Evolutionary conservation across 2,329 filamentous ascomycete genomes (phyloP), one percentile per base, ranked within the genome.

Genomic region (Clonostachys byssicola): DNA sequence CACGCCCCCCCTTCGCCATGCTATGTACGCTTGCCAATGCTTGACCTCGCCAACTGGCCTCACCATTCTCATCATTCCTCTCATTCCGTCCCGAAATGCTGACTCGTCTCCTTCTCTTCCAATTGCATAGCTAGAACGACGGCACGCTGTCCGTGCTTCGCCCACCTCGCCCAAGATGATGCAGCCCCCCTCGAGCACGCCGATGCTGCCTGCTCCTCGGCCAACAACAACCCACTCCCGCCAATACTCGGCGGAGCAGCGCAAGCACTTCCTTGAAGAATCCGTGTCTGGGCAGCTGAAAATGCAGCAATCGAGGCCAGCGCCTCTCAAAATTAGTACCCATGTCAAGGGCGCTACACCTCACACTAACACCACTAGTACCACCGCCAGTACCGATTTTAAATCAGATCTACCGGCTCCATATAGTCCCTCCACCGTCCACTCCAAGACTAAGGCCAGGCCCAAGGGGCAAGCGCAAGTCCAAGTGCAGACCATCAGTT

Each of bases 61-160:
- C 23, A 30, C 23, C 23, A 30, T 30, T 30, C 9, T 30, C 44
- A 18, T 18, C n/a, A 45, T 23, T 20, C 23, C 44, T 13, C 12
- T 43, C 12, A 12, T 18, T 34, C 16, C 17, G 35, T 8, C 16
- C 36, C 35, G 9, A 9, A 14, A 45, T 45, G 12, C 41, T 38
- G 23, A 39, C 34, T 38, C 17, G 30, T 38, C 41, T 13, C 40
- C 34, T 36, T 30, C 33, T 43, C 34, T 14, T 14, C 17, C 45
- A 42, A 47, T 43, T 34, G n/a, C 35, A 13, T 23, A 47, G 45
- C 40, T 47, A 12, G 45, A 47, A 6, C 45, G 45, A 40, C 40
- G n/a, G 16, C 33, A 23, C 30, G 41, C 40, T 30, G 23, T 30
- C 23, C 23, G 23, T 30, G 23, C 23, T 4, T 30, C 23, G 23